Evolutionary conservation across 2,329 filamentous ascomycete genomes (phyloP).

Genomic region (Graphiopsis chlorocephala): DNA sequence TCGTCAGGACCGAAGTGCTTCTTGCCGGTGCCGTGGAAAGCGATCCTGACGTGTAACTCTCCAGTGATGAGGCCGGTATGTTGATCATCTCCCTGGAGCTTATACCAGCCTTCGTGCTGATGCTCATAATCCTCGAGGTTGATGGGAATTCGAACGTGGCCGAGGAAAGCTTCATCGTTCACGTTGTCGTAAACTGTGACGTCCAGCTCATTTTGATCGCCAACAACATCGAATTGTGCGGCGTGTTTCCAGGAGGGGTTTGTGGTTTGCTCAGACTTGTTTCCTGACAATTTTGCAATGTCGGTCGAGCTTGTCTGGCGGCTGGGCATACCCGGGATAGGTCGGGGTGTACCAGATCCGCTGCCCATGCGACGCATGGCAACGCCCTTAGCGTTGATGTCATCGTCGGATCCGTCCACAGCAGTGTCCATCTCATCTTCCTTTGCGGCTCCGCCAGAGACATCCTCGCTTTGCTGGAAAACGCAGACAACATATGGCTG

Average conservation of each 20-base stretch:
- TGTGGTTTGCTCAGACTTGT: slow-evolving; percentile 62
- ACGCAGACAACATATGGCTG: slow-evolving; percentile 96
- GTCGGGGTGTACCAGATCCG: slow-evolving; percentile 81
- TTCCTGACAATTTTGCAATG: slow-evolving; percentile 56
- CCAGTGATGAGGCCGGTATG: slow-evolving; percentile 65
- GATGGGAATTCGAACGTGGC: slow-evolving; percentile 80
- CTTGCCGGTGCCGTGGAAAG: slow-evolving; percentile 82
- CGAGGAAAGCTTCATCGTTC: slow-evolving; percentile 84
- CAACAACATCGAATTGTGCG: slow-evolving; percentile 91
- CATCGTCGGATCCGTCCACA: slow-evolving; percentile 46
- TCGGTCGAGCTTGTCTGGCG: slow-evolving; percentile 96
- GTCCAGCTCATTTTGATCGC: slow-evolving; percentile 84
- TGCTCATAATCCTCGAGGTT: slow-evolving; percentile 65
- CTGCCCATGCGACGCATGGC: slow-evolving; percentile 62
- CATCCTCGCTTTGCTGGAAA: slow-evolving; percentile 94
- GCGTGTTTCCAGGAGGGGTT: slow-evolving; percentile 95
- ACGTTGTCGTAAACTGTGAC: slow-evolving; percentile 89
- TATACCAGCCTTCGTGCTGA: slow-evolving; percentile 80
- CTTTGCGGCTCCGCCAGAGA: slow-evolving; percentile 74
- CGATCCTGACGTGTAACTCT: slow-evolving; percentile 82
- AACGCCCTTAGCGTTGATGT: slow-evolving; percentile 51
- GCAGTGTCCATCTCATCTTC: slow-evolving; percentile 50
- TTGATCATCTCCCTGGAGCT: slow-evolving; percentile 70
- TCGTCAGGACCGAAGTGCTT: slow-evolving; percentile 92
- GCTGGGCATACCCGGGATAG: slow-evolving; percentile 87